A percentile compares a stretch with the other conserved stretches of the same genome.
phyloP scores from a whole-genome alignment of 2,329 filamentous ascomycete genomes.

The Berkeleyomyces basicola region DNA sequence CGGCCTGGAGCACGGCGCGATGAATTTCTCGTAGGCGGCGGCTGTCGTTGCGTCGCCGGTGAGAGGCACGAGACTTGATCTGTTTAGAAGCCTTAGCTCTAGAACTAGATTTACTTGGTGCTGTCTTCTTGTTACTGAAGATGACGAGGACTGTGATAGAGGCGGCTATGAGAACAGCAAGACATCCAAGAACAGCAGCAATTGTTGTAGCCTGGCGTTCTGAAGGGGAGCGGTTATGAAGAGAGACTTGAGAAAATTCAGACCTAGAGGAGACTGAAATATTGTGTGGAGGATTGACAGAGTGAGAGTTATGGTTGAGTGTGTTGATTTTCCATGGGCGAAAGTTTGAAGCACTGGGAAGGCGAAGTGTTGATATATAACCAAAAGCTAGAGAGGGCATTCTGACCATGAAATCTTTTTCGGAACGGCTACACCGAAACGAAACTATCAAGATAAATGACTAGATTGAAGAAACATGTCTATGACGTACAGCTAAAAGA shows the following conservation, averaged over 20 bases:
- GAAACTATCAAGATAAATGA: not conserved
- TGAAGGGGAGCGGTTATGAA: not conserved
- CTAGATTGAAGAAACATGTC: too few species aligned
- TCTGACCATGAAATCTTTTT: not conserved
- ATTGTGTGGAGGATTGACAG: not conserved
- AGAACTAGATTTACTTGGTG: not conserved
- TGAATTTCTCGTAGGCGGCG: not conserved
- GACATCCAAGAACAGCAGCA: not conserved
- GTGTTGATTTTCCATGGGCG: not conserved
- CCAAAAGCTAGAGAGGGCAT: not conserved
- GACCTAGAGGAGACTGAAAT: not conserved
- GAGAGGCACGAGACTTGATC: not conserved
- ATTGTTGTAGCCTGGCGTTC: not conserved
- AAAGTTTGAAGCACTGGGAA: not conserved
- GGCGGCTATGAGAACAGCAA: not conserved
- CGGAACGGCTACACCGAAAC: not conserved
- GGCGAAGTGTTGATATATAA: not conserved
- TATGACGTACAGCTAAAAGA: too few species aligned
- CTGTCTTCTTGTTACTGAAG: not conserved
- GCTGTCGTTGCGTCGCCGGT: not conserved
- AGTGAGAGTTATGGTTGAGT: not conserved
- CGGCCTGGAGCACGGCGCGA: not conserved
- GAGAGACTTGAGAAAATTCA: not conserved
- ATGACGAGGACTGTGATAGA: not conserved
- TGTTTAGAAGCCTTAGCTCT: not conserved